Conservation (phyloP, 768 basidiomycete genomes). For the Naganishia vaughanmartiniae region DNA sequence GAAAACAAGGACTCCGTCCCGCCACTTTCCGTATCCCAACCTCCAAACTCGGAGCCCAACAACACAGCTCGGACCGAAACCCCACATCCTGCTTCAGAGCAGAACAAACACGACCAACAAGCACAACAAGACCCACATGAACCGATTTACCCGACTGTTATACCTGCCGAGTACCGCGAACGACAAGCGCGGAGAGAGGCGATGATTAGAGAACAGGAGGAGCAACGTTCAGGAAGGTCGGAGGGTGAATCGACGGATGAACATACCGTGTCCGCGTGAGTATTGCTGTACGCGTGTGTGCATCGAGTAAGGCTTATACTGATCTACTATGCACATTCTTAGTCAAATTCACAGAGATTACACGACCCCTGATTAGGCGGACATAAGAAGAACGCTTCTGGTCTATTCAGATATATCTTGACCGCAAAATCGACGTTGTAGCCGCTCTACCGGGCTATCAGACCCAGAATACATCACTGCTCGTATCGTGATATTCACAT, state of each 20-base stretch:
- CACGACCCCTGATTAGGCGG: neutral
- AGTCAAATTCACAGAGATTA: constrained; percentile 2
- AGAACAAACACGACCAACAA: neutral
- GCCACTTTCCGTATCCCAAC: neutral
- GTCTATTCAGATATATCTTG: neutral
- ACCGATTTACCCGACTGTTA: constrained; percentile 7
- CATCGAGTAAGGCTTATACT: neutral
- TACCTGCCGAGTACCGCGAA: constrained; percentile 15
- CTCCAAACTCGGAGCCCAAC: neutral
- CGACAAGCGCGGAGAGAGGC: constrained; percentile 18
- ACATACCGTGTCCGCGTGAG: constrained; percentile 5
- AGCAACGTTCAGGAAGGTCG: neutral
- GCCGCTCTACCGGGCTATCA: neutral
- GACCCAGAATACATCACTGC: neutral
- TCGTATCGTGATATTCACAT: neutral
- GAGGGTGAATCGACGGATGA: neutral
- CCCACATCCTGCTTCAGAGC: neutral
- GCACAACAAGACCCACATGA: neutral
- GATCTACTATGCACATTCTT: neutral
- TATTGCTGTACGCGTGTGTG: neutral
- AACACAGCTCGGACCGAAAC: neutral
- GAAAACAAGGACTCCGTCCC: neutral
- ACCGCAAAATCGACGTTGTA: neutral
- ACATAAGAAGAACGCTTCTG: neutral
- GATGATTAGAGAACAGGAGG: constrained; percentile 1